A percentile compares a stretch with the other conserved stretches of the same genome.
These are phyloP conservation scores for Fonsecaea multimorphosa DNA, from an alignment of 2,329 filamentous ascomycete species.

Conservation along the genomic window DNA sequence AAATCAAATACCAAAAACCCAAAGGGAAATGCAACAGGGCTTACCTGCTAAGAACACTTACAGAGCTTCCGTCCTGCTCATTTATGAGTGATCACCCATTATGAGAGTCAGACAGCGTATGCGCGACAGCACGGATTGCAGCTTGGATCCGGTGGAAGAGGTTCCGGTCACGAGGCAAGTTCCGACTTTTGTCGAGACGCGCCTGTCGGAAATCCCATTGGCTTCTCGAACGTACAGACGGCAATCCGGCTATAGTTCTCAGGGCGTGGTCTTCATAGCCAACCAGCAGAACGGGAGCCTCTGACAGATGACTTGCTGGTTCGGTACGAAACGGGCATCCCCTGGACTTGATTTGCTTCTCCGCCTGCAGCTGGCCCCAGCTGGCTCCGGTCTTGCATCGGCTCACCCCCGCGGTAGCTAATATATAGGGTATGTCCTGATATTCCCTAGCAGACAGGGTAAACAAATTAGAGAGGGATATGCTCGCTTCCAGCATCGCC, in stretches of 20 bases:
- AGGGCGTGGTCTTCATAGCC: not conserved
- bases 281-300: not conserved
- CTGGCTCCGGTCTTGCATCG: not conserved
- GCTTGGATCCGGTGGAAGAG: slow-evolving; percentile 14
- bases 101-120: slow-evolving; percentile 1
- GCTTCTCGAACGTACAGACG: not conserved
- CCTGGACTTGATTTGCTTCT: not conserved
- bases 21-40: not conserved
- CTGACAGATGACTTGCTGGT: not conserved
- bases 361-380: not conserved
- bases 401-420: not conserved
- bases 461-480: not conserved
- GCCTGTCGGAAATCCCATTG: not conserved
- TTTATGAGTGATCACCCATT: not conserved
- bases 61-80: slow-evolving; percentile 3
- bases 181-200: not conserved
- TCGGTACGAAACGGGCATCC: not conserved
- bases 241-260: not conserved
- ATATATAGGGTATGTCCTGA: too few relatives aligned
- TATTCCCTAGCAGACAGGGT: not conserved
- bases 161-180: slow-evolving; percentile 8
- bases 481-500: not conserved
- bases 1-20: not conserved
- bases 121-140: not conserved
- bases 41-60: slow-evolving; percentile 5